Base-by-base conservation (phyloP, 129 eudicot genomes). In the Flaveria trinervia region DNA sequence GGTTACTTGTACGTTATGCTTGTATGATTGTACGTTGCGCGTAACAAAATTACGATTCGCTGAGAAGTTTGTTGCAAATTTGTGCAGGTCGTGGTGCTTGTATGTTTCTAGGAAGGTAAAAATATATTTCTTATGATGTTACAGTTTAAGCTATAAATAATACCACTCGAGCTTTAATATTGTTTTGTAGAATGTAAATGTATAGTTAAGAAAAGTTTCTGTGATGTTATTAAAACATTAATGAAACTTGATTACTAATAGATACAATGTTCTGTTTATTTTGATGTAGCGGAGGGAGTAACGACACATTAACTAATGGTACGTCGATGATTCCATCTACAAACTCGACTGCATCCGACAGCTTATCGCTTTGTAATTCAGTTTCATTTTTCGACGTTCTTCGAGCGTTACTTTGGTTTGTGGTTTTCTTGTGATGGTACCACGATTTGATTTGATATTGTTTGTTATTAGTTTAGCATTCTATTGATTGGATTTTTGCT, bases 71-170 rank as follows among this genome's bases (percentile, higher is more conserved):
- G 22, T 44, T 9, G 16, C 45, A 51, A 36, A 62, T 54, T 71
- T 79, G n/a, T 1, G 78, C 78, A 79, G 83, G 83, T 74, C 48
- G 22, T 28, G 84, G 68, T 45, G 80, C 55, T 33, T 81, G 84
- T 44, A 50, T 28, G 4, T 75, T 74, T 74, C 54, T 64, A 9
- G 71, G 66, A 75, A 81, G 84, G 84, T 81, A 81, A 54, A 17
- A 41, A 12, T 13, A 52, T 48, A 28, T 28, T 28, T 28, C 33
- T 28, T 28, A 28, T 28, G 33, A 28, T 28, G 33, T 28, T 28
- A 28, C 33, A 28, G 30, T 28, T 28, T 28, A 28, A 28, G 4
- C 33, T 28, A 28, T 28, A 28, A 28, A 28, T 28, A 28, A 28
- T 3, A 28, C 33, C 33, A 28, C 33, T 28, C 33, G 4, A 28